phyloP scores from a whole-genome alignment of 148 eudicot species.

The Linanthus parryae region DNA sequence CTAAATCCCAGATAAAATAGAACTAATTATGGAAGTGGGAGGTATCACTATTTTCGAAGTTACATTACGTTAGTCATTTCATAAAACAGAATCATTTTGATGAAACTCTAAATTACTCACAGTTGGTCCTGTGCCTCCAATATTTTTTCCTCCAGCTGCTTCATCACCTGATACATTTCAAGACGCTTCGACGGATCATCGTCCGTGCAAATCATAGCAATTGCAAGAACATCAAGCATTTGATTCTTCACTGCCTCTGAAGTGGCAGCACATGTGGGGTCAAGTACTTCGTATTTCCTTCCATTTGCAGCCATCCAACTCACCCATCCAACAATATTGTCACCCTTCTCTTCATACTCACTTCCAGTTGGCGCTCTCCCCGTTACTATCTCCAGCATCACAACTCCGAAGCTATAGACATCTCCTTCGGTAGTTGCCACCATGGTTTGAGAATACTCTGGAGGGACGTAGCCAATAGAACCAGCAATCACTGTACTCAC shows the following conservation, averaged over 20 bases:
- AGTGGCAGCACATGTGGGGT: conserved; percentile 32
- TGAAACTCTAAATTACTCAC: too few species aligned
- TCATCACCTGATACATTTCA: conserved; percentile 67
- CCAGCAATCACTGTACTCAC: conserved; percentile 83
- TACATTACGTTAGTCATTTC: too few species aligned
- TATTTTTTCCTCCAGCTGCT: conserved; percentile 43
- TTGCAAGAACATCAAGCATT: conserved; percentile 51
- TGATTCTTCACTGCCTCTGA: conserved; percentile 41
- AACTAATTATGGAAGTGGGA: too few species aligned
- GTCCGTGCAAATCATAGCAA: conserved; percentile 59
- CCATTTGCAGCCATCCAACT: conserved; percentile 48
- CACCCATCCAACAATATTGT: conserved; percentile 90
- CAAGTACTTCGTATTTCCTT: conserved; percentile 49
- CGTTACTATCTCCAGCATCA: conserved; percentile 78
- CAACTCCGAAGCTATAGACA: conserved; percentile 83
- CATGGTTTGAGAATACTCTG: conserved; percentile 83
- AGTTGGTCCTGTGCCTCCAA: too few species aligned
- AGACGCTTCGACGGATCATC: conserved; percentile 76
- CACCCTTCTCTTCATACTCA: conserved; percentile 77
- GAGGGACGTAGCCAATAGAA: conserved; percentile 84
- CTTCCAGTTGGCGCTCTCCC: conserved; percentile 72
- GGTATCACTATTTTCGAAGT: too few species aligned
- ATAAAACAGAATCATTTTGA: too few species aligned
- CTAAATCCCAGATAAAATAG: too few species aligned
- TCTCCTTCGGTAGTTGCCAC: conserved; percentile 74